Evolutionary conservation across 2,329 filamentous ascomycete genomes (phyloP).

Genomic region (Aspergillus unguis): DNA sequence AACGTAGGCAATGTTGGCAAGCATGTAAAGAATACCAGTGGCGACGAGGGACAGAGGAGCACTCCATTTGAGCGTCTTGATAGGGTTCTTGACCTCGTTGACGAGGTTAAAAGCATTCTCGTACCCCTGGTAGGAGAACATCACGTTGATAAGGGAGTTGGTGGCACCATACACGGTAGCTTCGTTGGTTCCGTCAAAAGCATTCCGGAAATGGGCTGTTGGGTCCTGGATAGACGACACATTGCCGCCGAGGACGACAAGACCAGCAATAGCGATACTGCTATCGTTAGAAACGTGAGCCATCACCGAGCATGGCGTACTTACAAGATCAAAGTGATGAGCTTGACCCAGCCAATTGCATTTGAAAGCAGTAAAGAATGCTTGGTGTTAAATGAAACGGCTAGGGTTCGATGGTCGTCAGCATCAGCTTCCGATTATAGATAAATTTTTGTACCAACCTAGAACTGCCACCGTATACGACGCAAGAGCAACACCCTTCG

Average conservation of each 20-base stretch:
- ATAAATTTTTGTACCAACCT: slow-evolving; percentile 38
- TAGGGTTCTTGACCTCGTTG: slow-evolving; percentile 61
- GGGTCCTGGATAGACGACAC: slow-evolving; percentile 49
- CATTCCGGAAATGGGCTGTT: slow-evolving; percentile 52
- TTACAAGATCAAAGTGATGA: slow-evolving; percentile 60
- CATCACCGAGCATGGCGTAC: slow-evolving; percentile 6
- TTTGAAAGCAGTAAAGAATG: slow-evolving; percentile 58
- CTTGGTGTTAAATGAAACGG: slow-evolving; percentile 54
- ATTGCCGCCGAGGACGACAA: slow-evolving; percentile 61
- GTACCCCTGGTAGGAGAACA: slow-evolving; percentile 58
- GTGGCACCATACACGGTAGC: slow-evolving; percentile 49
- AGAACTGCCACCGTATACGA: slow-evolving; percentile 59
- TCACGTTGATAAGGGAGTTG: slow-evolving; percentile 57
- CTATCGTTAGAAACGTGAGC: background rate
- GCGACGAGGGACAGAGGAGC: slow-evolving; percentile 51
- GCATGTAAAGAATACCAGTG: slow-evolving; percentile 55
- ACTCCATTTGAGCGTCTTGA: slow-evolving; percentile 53
- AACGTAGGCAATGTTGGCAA: slow-evolving; percentile 62
- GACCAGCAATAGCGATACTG: slow-evolving; percentile 55
- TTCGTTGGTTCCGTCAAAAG: slow-evolving; percentile 51
- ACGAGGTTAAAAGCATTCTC: slow-evolving; percentile 61
- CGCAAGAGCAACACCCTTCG: slow-evolving; percentile 64
- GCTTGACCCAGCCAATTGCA: slow-evolving; percentile 56
- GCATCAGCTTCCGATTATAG: slow-evolving; percentile 5
- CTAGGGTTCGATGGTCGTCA: slow-evolving; percentile 18